Base-by-base conservation (phyloP, 2,329 filamentous ascomycete genomes). In the Penicillium sp. region DNA sequence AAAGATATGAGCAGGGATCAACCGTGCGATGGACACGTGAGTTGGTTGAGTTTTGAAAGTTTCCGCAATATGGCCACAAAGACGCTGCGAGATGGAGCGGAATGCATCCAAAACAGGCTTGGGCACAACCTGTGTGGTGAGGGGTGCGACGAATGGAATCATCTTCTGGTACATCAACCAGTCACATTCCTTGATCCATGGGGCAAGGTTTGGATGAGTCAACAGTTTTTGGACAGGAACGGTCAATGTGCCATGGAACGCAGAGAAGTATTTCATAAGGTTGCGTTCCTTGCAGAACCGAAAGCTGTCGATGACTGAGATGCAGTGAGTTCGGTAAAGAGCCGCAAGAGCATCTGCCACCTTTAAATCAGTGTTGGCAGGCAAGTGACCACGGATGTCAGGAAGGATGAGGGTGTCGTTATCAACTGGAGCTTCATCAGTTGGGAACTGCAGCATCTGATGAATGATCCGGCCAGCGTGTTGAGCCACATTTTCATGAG, bases 241-340 rank as follows among this genome's bases (percentile, higher is more conserved):
- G 0, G 95, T 99, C 67, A 99, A 84, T 2, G 93, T 98, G 54
- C 95, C 95, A 69, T 96, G 91, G 73, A 99, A 98, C 1, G 93
- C 95, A 6, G 90, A 93, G 72, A 96, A 96, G 16, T 97, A 84
- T 63, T 96, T 91, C 72, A 96, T 96, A 73, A 99, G 96, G 7
- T 92, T 93, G 77, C 96, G 96, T 74, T 97, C 91, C 70, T 95
- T 96, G 81, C 93, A 97, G 73, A 91, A 98, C 29, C 95, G 90
- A 60, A 99, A 92, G 66, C 91, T 93, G 75, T 99, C 95, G 31
- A 99, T 90, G 5, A 99, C 83, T 1, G 93, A 97, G 14, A 95
- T 97, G 73, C 93, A 96, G 71, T 98, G 93, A 3, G 93, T 95
- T 49, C 92, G 87, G 71, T 99, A 99, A 24, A 98, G 82, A 5